Percentiles rank a stretch among this genome's conserved stretches.
Conservation (phyloP, 495 filamentous ascomycete genomes). For the Xylaria acuta region DNA sequence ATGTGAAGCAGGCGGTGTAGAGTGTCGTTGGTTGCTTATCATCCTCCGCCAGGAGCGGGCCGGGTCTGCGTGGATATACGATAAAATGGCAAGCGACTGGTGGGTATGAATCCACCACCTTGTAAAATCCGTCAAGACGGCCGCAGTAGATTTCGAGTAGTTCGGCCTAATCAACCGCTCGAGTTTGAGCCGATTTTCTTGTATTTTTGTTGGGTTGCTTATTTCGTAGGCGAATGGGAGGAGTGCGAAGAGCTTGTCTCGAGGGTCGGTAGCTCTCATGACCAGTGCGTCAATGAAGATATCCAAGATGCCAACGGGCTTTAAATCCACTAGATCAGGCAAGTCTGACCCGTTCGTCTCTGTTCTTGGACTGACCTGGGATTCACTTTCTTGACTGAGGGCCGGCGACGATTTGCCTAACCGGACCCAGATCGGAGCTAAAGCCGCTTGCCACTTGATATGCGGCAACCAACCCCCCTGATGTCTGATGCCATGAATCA, state of each 20-base stretch:
- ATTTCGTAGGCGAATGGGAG: neutral
- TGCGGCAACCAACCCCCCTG: neutral
- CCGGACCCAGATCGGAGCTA: neutral
- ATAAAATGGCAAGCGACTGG: neutral
- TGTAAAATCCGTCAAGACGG: neutral
- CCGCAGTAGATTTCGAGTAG: neutral
- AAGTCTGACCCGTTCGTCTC: neutral
- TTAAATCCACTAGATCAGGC: neutral
- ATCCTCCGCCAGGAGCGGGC: constrained; percentile 1
- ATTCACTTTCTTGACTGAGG: neutral
- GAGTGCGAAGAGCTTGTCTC: neutral
- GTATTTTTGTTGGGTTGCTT: neutral
- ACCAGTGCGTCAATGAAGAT: neutral
- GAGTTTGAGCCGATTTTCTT: neutral
- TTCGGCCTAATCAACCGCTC: neutral
- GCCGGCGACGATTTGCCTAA: neutral
- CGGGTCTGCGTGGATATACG: constrained; percentile 1
- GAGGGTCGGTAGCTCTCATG: neutral
- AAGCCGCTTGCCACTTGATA: neutral
- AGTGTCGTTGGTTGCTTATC: neutral
- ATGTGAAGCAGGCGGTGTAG: neutral
- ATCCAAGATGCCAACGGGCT: neutral
- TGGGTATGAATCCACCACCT: constrained; percentile 6
- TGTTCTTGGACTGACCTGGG: neutral
- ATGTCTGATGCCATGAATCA: neutral